phyloP scores from a whole-genome alignment of 208 protist species.

The Wallacemonas collosoma region DNA sequence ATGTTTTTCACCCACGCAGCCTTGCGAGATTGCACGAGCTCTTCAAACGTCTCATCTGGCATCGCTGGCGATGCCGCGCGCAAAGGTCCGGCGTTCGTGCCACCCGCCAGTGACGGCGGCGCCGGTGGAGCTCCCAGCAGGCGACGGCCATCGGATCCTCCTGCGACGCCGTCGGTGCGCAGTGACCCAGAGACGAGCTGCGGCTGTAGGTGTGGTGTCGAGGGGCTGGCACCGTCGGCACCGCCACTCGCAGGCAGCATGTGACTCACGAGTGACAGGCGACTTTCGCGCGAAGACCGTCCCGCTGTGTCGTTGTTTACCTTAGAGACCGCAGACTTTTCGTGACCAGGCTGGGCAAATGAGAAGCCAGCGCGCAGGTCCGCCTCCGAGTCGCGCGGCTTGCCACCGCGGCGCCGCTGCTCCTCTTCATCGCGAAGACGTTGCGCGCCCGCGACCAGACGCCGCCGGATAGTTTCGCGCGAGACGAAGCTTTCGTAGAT shows the following conservation, averaged over 20 bases:
- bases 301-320: not conserved
- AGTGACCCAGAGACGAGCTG: too few species aligned
- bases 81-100: too few species aligned
- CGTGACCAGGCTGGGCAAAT: conserved; percentile 7
- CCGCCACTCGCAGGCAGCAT: not conserved
- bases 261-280: conserved; percentile 15
- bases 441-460: conserved; percentile 15
- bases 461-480: conserved; percentile 29
- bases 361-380: conserved; percentile 1
- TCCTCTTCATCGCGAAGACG: conserved; percentile 14
- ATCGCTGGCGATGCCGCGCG: not conserved
- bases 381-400: conserved; percentile 3
- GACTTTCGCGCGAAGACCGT: not conserved
- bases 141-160: not conserved
- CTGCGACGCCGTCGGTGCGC: not conserved
- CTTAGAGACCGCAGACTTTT: not conserved
- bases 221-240: not conserved
- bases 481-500: conserved; percentile 75
- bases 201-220: too few species aligned
- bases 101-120: too few species aligned
- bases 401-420: not conserved
- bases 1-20: conserved; percentile 68
- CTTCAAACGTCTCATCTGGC: not conserved
- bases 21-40: conserved; percentile 24
- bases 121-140: not conserved